Base-by-base conservation (phyloP, 108 stramenopile genomes). In the Stephanodiscus triporus region DNA sequence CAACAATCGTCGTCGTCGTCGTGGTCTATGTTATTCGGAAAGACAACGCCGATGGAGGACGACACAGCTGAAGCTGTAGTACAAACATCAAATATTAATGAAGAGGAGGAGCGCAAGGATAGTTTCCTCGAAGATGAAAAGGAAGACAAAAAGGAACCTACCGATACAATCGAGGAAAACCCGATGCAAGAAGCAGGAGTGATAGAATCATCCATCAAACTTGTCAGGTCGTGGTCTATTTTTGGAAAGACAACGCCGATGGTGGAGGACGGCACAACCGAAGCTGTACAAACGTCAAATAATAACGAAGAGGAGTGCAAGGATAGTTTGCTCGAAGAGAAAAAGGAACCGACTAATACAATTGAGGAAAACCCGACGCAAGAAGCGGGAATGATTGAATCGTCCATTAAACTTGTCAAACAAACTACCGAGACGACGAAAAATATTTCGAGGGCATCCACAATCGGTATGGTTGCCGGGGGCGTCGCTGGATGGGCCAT, bases 401-500 rank as follows among this genome's bases (percentile, higher is more conserved):
- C 80, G 34, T 81, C 80, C 34, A 2, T 75, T 40, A 63, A 81
- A 37, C 58, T 81, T 43, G 59, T 81, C 19, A 50, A 40, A 32
- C 70, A 81, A 66, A 75, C 80, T 32, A 75, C 32, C 14, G 58
- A 75, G 68, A 74, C 80, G n/a, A 66, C 73, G 23, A 66, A 57
- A 43, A 66, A 58, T 20, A 75, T 81, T 14, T 63, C 80, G 10
- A 81, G 59, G 17, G 80, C 80, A 24, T 81, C 73, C 26, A 45
- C 69, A 6, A 48, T 81, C 6, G 80, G 80, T n/a, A 74, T 81
- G 64, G 86, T 88, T 4, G 89, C 84, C 23, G 92, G 90, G 17
- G 88, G 92, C 16, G 79, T 87, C 13, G 87, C 84, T 6, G 92
- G 92, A 10, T 62, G 89, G 53, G 75, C 81, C 13, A 57, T 93